Evolutionary conservation across 2,329 filamentous ascomycete genomes (phyloP).

Genomic region (Aspergillus aculeatus): DNA sequence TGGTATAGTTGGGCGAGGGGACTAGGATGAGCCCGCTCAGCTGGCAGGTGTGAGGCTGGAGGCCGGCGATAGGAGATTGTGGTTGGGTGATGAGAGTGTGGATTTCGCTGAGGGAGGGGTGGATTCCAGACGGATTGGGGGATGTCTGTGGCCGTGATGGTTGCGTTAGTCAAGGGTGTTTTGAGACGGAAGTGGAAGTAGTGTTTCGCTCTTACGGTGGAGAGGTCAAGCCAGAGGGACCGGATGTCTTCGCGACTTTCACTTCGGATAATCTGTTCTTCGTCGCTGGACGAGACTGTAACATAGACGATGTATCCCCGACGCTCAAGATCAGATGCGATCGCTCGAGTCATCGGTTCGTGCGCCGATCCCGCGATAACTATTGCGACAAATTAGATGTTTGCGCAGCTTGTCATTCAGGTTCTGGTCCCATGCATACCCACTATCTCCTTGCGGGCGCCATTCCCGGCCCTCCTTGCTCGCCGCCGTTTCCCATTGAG

Average conservation of each 20-base stretch:
- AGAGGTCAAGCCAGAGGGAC: conserved; percentile 78
- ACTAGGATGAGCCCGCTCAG: conserved; percentile 81
- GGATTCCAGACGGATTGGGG: conserved; percentile 55
- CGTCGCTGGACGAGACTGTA: conserved; percentile 79
- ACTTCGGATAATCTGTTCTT: conserved; percentile 74
- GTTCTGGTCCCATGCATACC: conserved; percentile 38
- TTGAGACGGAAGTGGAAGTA: not conserved
- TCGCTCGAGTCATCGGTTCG: conserved; percentile 76
- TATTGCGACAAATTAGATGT: conserved; percentile 35
- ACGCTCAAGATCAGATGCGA: conserved; percentile 83
- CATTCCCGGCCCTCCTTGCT: conserved; percentile 76
- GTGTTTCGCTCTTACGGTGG: conserved; percentile 37
- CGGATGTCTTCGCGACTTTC: conserved; percentile 79
- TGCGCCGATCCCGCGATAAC: conserved; percentile 86
- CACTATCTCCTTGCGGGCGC: conserved; percentile 80
- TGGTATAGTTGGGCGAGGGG: conserved; percentile 73
- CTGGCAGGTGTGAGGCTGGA: conserved; percentile 71
- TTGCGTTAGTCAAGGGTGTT: conserved; percentile 16
- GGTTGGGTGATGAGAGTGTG: conserved; percentile 69
- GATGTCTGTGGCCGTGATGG: conserved; percentile 51
- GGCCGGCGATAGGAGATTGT: conserved; percentile 72
- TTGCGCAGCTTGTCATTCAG: not conserved
- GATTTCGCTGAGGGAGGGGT: conserved; percentile 70
- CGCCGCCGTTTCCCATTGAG: conserved; percentile 63
- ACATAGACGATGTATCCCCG: conserved; percentile 92